Evolutionary conservation across 2,329 filamentous ascomycete genomes (phyloP).

Genomic region (Orbilia quercus): DNA sequence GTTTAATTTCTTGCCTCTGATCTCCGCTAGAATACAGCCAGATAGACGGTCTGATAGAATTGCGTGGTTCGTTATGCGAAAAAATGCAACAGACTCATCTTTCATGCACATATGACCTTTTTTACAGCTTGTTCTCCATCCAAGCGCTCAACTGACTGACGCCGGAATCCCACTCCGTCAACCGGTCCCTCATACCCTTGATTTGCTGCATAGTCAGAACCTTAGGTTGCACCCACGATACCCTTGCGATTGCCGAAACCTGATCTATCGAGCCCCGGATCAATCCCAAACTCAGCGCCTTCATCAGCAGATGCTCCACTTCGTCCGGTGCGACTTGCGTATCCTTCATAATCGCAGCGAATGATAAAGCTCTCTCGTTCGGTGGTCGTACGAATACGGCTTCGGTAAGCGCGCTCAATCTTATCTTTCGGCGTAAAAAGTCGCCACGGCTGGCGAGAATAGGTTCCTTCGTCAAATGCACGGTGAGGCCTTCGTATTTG

Average conservation of each 20-base stretch:
- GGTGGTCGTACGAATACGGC: constrained; percentile 94
- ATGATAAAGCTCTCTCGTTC: constrained; percentile 94
- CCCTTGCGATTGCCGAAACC: constrained; percentile 90
- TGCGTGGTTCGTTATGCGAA: neutral
- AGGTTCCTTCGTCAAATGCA: constrained; percentile 81
- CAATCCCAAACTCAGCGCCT: constrained; percentile 92
- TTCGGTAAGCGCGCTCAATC: constrained; percentile 93
- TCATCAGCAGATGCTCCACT: constrained; percentile 99
- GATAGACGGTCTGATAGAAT: neutral
- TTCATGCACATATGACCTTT: constrained; percentile 1
- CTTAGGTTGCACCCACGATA: constrained; percentile 99
- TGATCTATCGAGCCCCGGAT: constrained; percentile 94
- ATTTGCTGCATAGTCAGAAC: constrained; percentile 96
- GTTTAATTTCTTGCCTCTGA: constrained; percentile 13
- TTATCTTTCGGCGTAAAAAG: constrained; percentile 97
- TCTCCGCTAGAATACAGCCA: constrained; percentile 44
- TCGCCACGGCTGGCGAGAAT: constrained; percentile 81
- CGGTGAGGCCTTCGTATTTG: constrained; percentile 84
- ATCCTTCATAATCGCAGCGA: constrained; percentile 85
- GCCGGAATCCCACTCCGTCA: constrained; percentile 94
- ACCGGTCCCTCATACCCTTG: constrained; percentile 84
- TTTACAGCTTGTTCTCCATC: constrained; percentile 60
- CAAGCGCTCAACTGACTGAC: constrained; percentile 79
- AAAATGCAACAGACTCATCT: neutral
- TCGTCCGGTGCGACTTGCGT: constrained; percentile 91